Percentiles rank a stretch among this genome's conserved stretches.
phyloP scores from a whole-genome alignment of 805 yeast genomes.

The Metschnikowia santaceciliae region DNA sequence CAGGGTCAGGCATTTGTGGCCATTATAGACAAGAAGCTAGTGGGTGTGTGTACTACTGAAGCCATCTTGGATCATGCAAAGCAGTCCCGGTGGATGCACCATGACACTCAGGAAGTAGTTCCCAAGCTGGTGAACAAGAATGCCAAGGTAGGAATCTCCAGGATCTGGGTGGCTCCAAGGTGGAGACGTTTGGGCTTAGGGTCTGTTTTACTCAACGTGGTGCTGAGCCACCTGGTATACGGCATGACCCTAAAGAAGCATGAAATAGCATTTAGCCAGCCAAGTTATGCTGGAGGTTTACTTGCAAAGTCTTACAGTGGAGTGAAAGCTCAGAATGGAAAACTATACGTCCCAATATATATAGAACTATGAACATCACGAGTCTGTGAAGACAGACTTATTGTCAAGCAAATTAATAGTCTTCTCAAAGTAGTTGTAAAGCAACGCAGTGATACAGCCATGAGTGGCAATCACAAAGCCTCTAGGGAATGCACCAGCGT shows the following conservation, averaged over 20 bases:
- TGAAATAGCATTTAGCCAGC: conserved; percentile 69
- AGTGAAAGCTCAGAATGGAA: conserved; percentile 50
- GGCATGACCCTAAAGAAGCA: conserved; percentile 42
- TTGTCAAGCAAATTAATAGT: conserved; percentile 15
- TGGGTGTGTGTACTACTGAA: conserved; percentile 58
- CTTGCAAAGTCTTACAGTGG: conserved; percentile 57
- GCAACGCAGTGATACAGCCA: conserved; percentile 64
- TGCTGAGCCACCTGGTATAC: conserved; percentile 43
- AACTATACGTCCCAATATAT: conserved; percentile 48
- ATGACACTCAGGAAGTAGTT: conserved; percentile 48
- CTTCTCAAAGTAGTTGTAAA: conserved; percentile 54
- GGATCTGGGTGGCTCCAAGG: conserved; percentile 42
- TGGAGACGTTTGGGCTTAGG: conserved; percentile 54
- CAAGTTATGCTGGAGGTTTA: conserved; percentile 60
- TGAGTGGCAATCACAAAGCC: conserved; percentile 65
- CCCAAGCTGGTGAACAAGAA: conserved; percentile 39
- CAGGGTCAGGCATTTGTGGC: conserved; percentile 43
- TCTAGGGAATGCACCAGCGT: conserved; percentile 50
- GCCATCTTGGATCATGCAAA: conserved; percentile 21
- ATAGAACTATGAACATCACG: conserved; percentile 19
- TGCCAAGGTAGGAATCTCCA: conserved; percentile 34
- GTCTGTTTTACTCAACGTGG: conserved; percentile 38
- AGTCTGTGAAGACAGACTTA: conserved; percentile 18
- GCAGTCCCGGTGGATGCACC: conserved; percentile 58
- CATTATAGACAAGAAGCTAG: conserved; percentile 41